Percentiles rank a stretch among this genome's conserved stretches.
phyloP scores from a whole-genome alignment of 495 filamentous ascomycete species.

The Paragyromitra xinjiangensis region DNA sequence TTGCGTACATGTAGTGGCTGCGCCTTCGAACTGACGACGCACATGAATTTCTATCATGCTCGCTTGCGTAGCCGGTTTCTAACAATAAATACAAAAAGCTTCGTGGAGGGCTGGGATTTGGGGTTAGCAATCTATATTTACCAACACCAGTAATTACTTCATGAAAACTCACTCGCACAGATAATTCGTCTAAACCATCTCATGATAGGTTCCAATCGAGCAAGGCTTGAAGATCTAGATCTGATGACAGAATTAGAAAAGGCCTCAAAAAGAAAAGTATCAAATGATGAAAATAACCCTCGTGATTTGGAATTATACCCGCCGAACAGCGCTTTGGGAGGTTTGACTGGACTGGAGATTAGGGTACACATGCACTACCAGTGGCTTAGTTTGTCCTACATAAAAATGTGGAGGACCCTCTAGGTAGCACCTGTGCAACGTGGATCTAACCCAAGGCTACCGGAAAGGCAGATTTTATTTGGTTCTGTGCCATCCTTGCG shows the following conservation, averaged over 20 bases:
- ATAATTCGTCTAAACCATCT: not conserved
- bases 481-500: not conserved
- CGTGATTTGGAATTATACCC: not conserved
- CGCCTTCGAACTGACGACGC: not conserved
- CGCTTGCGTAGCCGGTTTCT: not conserved
- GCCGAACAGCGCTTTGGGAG: not conserved
- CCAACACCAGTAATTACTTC: not conserved
- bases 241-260: constrained; percentile 7
- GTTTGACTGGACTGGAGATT: not conserved
- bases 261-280: not conserved
- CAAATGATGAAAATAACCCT: not conserved
- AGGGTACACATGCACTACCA: not conserved
- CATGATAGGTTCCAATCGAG: not conserved
- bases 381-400: constrained; percentile 25
- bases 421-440: not conserved
- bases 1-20: not conserved
- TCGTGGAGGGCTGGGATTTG: not conserved
- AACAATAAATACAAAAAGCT: not conserved
- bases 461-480: not conserved
- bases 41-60: not conserved
- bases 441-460: constrained; percentile 17
- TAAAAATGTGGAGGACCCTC: not conserved
- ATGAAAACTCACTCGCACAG: constrained; percentile 14
- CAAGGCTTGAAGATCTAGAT: not conserved
- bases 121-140: not conserved